These are phyloP conservation scores for Phytophthora colocasiae DNA, from an alignment of 352 stramenopile species.

Conservation along the genomic window DNA sequence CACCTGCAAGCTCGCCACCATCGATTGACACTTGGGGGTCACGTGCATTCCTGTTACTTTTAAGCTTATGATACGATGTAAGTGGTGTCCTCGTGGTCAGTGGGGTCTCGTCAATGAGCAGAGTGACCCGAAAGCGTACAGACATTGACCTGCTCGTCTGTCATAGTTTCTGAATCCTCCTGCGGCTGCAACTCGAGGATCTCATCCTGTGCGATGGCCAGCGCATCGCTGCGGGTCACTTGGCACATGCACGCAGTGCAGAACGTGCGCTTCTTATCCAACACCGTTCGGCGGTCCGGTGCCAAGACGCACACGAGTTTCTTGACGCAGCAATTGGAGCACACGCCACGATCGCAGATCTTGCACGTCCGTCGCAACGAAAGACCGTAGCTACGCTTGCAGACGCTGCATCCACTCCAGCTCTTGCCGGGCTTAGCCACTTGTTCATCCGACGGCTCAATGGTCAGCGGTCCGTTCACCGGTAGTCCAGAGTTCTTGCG, in stretches of 20 bases:
- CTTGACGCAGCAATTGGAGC: conserved; percentile 45
- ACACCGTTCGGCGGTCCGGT: conserved; percentile 39
- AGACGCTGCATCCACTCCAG: conserved; percentile 9
- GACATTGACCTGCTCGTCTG: background rate
- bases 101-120: background rate
- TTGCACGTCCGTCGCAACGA: conserved; percentile 33
- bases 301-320: conserved; percentile 50
- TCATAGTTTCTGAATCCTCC: conserved; percentile 10
- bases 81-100: conserved; percentile 8
- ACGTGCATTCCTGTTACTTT: conserved; percentile 20
- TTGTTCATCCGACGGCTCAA: conserved; percentile 11
- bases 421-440: conserved; percentile 7
- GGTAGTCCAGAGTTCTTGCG: conserved; percentile 39
- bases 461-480: conserved; percentile 26
- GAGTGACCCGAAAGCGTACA: background rate
- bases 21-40: background rate
- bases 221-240: conserved; percentile 34
- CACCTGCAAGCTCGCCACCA: conserved; percentile 12
- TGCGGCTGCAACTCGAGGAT: conserved; percentile 33
- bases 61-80: conserved; percentile 16
- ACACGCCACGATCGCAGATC: conserved; percentile 34
- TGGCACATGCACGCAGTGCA: conserved; percentile 42
- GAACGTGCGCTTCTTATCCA: conserved; percentile 50
- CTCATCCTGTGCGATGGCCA: conserved; percentile 40
- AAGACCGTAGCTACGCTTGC: conserved; percentile 25